Percentiles rank a stretch among this genome's conserved stretches.
Evolutionary conservation across 495 filamentous ascomycete species (phyloP).

Genomic region (Chaetomium cochliodes): DNA sequence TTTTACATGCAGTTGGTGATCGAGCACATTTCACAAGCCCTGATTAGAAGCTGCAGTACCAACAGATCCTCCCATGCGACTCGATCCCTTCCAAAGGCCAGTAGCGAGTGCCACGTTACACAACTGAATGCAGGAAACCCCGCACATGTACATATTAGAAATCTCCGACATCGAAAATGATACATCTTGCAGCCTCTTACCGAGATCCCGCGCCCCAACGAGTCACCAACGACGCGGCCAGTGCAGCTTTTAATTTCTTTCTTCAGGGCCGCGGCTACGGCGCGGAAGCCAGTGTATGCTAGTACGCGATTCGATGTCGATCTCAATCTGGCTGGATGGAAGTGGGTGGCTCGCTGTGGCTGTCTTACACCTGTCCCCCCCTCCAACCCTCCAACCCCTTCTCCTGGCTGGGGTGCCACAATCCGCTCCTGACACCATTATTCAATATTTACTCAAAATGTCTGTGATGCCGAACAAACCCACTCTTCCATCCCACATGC

Average conservation of each 20-base stretch:
- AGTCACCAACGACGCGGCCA: neutral
- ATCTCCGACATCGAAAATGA: neutral
- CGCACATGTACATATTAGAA: neutral
- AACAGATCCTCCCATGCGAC: neutral
- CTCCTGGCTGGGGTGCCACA: too few species aligned
- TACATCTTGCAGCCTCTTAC: neutral
- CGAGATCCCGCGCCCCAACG: neutral
- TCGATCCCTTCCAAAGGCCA: neutral
- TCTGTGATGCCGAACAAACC: too few species aligned
- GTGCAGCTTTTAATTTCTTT: neutral
- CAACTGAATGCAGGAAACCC: neutral
- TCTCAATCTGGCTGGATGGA: neutral
- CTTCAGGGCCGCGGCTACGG: neutral
- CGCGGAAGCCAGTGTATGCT: neutral
- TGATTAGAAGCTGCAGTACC: neutral
- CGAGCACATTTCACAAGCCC: neutral
- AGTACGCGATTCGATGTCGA: neutral
- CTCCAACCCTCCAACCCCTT: too few species aligned
- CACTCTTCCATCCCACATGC: too few species aligned
- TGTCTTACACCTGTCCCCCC: too few species aligned
- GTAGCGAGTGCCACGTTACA: slow-evolving; percentile 1
- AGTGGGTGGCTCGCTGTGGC: too few species aligned
- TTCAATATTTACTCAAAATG: too few species aligned
- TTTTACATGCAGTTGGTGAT: neutral
- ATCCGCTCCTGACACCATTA: too few species aligned